Evolutionary conservation across 257 asterid genomes (phyloP).

Genomic region (Solanum chiquidenum): DNA sequence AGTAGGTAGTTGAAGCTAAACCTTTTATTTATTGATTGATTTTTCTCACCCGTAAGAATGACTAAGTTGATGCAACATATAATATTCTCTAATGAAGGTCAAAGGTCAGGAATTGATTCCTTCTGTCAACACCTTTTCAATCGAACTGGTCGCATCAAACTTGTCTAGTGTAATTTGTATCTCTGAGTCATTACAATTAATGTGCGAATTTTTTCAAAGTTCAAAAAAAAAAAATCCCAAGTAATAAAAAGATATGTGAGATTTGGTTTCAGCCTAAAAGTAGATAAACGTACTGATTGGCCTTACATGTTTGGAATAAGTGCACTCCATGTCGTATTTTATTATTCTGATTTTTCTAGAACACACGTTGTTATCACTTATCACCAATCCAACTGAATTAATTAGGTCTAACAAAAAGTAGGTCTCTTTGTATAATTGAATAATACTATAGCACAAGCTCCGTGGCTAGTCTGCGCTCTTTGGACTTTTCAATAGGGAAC

Average conservation of each 20-base stretch:
- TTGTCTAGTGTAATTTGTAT: neutral
- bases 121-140: fast-evolving
- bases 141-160: neutral
- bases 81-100: neutral
- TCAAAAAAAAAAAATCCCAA: neutral
- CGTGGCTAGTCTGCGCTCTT: no score
- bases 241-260: neutral
- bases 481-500: no score
- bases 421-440: neutral
- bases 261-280: neutral
- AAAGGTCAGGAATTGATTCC: neutral
- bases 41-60: neutral
- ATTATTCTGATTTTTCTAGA: neutral
- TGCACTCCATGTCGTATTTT: neutral
- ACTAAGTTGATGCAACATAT: neutral
- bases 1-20: neutral
- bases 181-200: neutral
- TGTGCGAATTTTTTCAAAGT: no score
- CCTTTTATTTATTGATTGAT: neutral
- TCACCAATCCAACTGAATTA: neutral
- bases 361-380: neutral
- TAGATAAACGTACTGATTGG: neutral
- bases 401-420: neutral
- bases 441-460: neutral
- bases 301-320: neutral